Evolutionary conservation across 306 rosid genomes (phyloP), one percentile per base, ranked within the genome.

Genomic region (Betula pendula): DNA sequence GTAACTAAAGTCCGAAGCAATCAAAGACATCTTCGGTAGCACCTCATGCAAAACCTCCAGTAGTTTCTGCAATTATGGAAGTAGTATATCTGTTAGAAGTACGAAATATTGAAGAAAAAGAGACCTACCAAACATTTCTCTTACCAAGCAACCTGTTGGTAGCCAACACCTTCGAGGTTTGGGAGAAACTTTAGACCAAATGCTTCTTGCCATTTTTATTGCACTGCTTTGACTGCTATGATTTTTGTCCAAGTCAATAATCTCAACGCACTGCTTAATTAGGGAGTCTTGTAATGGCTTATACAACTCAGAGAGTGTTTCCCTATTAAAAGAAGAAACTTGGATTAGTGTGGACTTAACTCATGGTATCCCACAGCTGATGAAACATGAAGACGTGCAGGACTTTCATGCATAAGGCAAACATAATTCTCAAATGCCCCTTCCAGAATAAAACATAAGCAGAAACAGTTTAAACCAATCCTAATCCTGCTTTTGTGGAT

Each of bases 121-220:
- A 25, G 71, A 79, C 25, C 73, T 17, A 71, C 7, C 35, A 50
- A 69, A 27, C 71, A 45, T 67, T 77, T 87, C 72, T 19, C 93
- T 86, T 73, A 95, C 98, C 98, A 90, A 76, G 86, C 97, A 92
- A 75, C 97, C 98, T 59, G 97, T 94, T 60, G 98, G 98, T 50
- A 94, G 87, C 98, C 98, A 95, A 84, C 92, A 85, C 89, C 92
- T 92, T 80, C 79, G 90, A 42, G 97, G 93, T 81, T 84, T 90
- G 33, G 97, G 98, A 81, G 83, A 79, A 77, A 91, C 80, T 85
- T 89, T 92, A 60, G 97, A 92, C 98, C 95, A 95, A 79, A 90
- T 68, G 76, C 88, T 85, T 84, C 86, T 92, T 68, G 89, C 85
- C 31, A 73, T 81, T 24, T 84, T 73, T 27, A 82, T 47, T 73